Base-by-base conservation (phyloP, 352 stramenopile species). In the Phytopythium delawarense region DNA sequence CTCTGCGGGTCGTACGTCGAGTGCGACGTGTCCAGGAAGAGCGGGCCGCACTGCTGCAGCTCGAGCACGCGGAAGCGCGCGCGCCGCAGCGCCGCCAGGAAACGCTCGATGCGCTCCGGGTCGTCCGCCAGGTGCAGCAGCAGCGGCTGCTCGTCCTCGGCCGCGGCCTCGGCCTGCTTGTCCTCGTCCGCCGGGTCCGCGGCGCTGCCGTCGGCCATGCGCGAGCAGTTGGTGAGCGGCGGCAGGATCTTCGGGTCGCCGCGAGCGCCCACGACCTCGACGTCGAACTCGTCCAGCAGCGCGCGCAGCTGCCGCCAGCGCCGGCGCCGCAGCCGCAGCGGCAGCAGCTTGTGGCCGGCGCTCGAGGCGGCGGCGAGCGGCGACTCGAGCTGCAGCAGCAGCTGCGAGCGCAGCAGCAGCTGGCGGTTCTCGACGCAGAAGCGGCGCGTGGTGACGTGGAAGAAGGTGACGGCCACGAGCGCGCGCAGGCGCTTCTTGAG, bases 381-480 rank as follows among this genome's bases (percentile, higher is more conserved):
- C 64, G 57, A 61, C 48, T 59, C 65, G 50, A 86, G 65, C 34
- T 77, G 74, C 42, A 90, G 59, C 45, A 92, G 66, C 20, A 82
- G 51, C 60, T 92, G 83, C 1, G 79, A 87, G 21, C 80, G 79
- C 49, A 92, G 59, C 46, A 92, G 57, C 20, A 88, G 66, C 53
- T 89, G 77, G 32, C 87, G 73, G 69, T 83, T 88, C 55, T 80
- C 64, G 25, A 89, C 65, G 35, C 80, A 90, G 32, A 83, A 85
- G 21, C 67, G 65, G 67, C 84, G 72, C 23, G 76, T 88, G 35
- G 83, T 92, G 54, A 91, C 74, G 58, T 92, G 83, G 72, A 90
- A 89, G 61, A 92, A 92, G 16, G 83, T 89, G 51, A 92, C 70
- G 56, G 69, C 78, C 51, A 92, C 83, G 3, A 92, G 76, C 25